Base-by-base conservation (phyloP, 2,329 filamentous ascomycete species). In the Lachnellula subtilissima region DNA sequence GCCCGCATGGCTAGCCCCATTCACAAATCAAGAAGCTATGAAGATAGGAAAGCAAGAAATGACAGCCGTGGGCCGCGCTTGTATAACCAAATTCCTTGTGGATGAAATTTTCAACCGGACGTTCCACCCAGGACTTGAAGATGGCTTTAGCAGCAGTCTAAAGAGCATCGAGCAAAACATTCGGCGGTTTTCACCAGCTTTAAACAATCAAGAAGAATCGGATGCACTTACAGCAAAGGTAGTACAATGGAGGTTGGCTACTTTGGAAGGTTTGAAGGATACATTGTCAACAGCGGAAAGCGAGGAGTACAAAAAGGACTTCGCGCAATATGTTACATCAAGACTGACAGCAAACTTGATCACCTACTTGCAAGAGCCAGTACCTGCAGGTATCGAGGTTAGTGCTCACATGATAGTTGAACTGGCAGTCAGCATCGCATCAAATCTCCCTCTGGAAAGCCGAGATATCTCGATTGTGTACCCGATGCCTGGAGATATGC, bases 1-100 rank as follows among this genome's bases (percentile, higher is more conserved):
- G 53, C 94, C 94, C 0, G 70, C 78, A 5, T 97, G 91, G 91
- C 78, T 99, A 46, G 81, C 85, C 53, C 80, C 80, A 23, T 89
- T 85, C 53, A 89, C 96, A 62, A 97, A 93, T 71, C 80, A 87
- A 52, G 92, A 96, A 66, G 93, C 91, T 0, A 79, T 95, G 53
- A 83, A 86, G 65, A 91, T 87, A 9, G 94, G 92, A 59, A 96
- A 92, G 69, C 92, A 97, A 71, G 94, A 99, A 73, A 99, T 99
- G 94, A 97, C 91, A 6, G 92, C 92, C 5, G 88, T 96, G 23
- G 94, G 94, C 15, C 85, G 93, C 53, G 91, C 93, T 12, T 85
- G 92, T 61, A 91, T 99, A 64, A 89, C 89, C 28, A 84, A 86
- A 58, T 99, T 93, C 91, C 76, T 99, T 5, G 86, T 93, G 23